Evolutionary conservation across 1,284 basidiomycete genomes (phyloP).

Genomic region (Coriolopsis trogii): DNA sequence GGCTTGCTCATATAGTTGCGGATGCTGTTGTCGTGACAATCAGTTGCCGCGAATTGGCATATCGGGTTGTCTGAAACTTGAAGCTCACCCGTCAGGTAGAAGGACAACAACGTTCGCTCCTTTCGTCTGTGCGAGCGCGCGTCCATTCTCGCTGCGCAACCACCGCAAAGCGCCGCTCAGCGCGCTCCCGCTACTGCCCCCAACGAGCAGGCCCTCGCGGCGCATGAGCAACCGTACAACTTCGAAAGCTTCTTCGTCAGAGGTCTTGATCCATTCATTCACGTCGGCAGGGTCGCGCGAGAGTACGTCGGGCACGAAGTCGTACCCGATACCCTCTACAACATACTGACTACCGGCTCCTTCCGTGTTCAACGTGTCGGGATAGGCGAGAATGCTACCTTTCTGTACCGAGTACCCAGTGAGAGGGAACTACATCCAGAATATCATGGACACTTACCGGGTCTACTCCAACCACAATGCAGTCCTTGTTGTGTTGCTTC

Average conservation of each 20-base stretch:
- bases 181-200: conserved; percentile 90
- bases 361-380: conserved; percentile 49
- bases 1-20: conserved; percentile 97
- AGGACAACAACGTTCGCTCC: conserved; percentile 90
- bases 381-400: conserved; percentile 86
- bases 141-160: conserved; percentile 74
- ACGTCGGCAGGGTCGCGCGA: conserved; percentile 56
- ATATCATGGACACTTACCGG: conserved; percentile 60
- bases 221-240: conserved; percentile 83
- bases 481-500: conserved; percentile 71
- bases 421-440: background rate
- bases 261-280: conserved; percentile 86
- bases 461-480: conserved; percentile 86
- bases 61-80: background rate
- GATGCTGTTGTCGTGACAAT: conserved; percentile 52
- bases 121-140: conserved; percentile 64
- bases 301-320: conserved; percentile 87
- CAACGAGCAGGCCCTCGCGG: conserved; percentile 87
- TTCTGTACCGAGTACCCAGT: conserved; percentile 50
- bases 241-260: conserved; percentile 81
- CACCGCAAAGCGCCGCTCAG: conserved; percentile 80
- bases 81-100: conserved; percentile 83
- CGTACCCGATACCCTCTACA: conserved; percentile 95
- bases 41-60: background rate
- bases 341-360: conserved; percentile 69